Base-by-base conservation (phyloP, 2,329 filamentous ascomycete species). In the Lasiodiplodia citricola region DNA sequence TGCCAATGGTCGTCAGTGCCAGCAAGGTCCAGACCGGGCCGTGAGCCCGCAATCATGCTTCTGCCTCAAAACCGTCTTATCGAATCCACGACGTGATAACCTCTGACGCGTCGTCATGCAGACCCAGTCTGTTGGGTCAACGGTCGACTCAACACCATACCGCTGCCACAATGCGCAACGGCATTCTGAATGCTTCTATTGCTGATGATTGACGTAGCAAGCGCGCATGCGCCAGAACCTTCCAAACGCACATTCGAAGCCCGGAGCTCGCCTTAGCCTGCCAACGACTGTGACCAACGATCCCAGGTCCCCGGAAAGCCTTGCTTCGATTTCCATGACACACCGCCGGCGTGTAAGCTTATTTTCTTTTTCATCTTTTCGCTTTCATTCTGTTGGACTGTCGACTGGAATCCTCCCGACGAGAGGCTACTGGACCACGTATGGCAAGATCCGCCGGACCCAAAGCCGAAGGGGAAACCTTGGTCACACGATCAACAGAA, bases 401-500 rank as follows among this genome's bases (percentile, higher is more conserved):
- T 38, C 58, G 21, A 37, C 7, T 37, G 31, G 23, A 23, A 23
- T 31, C 55, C 21, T 37, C n/a, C 25, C 10, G 18, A 21, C 11
- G 41, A 38, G n/a, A 8, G 18, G 11, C 38, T 31, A 38, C 47
- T 37, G 44, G 28, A 21, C 60, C 44, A 52, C 60, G 60, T 52
- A 63, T 51, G 44, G 25, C 28, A 51, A 25, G 58, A 63, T 52
- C 47, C 60, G 31, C 44, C 60, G 55, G 14, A 35, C 23, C 47
- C 60, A 31, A 51, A 31, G n/a, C 60, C 60, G 44, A 51, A 18
- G 13, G 28, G 21, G 21, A 28, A 23, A 25, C 14, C 28, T 38
- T 64, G 60, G 51, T 64, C 60, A 64, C 60, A 54, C 28, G 60
- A 64, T 64, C 60, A 64, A 21, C 60, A 64, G 41, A 64, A 52